Conservation (phyloP, 2,329 filamentous ascomycete genomes). For the Aspergillus luchuensis region DNA sequence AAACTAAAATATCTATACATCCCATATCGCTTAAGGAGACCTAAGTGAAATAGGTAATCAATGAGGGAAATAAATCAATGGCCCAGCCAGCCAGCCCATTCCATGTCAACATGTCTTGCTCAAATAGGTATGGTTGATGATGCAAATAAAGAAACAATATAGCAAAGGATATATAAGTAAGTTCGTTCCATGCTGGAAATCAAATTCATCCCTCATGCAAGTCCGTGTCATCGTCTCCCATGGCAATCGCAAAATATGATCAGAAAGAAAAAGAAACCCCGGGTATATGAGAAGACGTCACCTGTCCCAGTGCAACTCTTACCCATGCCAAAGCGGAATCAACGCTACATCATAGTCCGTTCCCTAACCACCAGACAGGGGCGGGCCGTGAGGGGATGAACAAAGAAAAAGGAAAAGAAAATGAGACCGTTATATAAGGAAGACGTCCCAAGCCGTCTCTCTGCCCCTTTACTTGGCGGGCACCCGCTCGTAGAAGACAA, state of each 20-base stretch:
- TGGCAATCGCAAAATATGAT: not conserved
- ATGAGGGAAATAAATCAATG: not conserved
- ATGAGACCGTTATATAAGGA: not conserved
- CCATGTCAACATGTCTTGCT: not conserved
- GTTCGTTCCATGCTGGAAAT: too few relatives aligned
- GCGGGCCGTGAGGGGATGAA: too few relatives aligned
- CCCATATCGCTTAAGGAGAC: not conserved
- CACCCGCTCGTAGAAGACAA: slow-evolving; percentile 63
- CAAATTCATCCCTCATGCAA: not conserved
- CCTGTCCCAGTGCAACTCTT: not conserved
- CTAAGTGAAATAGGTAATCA: not conserved
- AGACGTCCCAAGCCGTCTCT: not conserved
- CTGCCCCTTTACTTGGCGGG: slow-evolving; percentile 40
- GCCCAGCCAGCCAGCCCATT: not conserved
- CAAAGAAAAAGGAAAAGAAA: not conserved
- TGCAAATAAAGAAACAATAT: not conserved
- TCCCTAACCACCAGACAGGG: not conserved
- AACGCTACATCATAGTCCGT: not conserved
- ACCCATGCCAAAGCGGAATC: not conserved
- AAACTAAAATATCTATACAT: not conserved
- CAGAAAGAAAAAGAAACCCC: slow-evolving; percentile 6
- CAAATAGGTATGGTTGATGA: not conserved
- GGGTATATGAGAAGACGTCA: too few relatives aligned
- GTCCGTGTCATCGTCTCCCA: slow-evolving; percentile 9
- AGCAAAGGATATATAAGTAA: not conserved